Evolutionary conservation across 495 filamentous ascomycete species (phyloP).

Genomic region (Neurospora sp.): DNA sequence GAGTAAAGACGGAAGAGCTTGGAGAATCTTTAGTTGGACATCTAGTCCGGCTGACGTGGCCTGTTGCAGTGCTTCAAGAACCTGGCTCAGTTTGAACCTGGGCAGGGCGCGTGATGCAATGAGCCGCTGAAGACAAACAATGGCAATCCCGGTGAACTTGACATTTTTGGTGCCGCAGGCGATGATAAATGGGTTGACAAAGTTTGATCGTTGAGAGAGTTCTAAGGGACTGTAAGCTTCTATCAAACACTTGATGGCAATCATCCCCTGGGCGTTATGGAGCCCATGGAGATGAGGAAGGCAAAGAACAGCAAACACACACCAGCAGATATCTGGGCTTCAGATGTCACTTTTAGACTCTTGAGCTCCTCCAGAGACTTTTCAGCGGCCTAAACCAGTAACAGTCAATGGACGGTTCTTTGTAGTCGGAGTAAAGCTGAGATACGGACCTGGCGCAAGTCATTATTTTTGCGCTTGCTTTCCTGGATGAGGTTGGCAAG

Average conservation of each 20-base stretch:
- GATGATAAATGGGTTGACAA: slow-evolving; percentile 85
- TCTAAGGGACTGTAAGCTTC: slow-evolving; percentile 42
- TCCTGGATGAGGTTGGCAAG: slow-evolving; percentile 89
- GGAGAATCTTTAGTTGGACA: slow-evolving; percentile 91
- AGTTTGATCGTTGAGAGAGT: slow-evolving; percentile 67
- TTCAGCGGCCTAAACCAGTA: slow-evolving; percentile 66
- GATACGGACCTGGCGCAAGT: slow-evolving; percentile 65
- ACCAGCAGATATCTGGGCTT: slow-evolving; percentile 81
- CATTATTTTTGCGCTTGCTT: slow-evolving; percentile 84
- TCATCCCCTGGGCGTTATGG: not conserved
- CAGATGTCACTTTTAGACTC: slow-evolving; percentile 61
- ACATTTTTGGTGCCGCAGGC: slow-evolving; percentile 83
- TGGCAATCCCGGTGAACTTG: slow-evolving; percentile 76
- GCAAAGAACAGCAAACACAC: slow-evolving; percentile 12
- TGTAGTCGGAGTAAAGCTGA: slow-evolving; percentile 5
- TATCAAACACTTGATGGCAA: not conserved
- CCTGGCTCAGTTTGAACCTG: slow-evolving; percentile 61
- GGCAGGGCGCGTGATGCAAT: slow-evolving; percentile 72
- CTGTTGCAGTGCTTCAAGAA: slow-evolving; percentile 78
- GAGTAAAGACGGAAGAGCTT: slow-evolving; percentile 81
- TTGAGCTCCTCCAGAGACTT: slow-evolving; percentile 89
- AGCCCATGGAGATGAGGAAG: not conserved
- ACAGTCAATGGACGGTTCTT: slow-evolving; percentile 8
- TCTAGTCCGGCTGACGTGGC: slow-evolving; percentile 68
- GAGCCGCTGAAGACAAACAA: slow-evolving; percentile 80